Evolutionary conservation across 306 rosid species (phyloP).

Genomic region (Begonia masoniana): DNA sequence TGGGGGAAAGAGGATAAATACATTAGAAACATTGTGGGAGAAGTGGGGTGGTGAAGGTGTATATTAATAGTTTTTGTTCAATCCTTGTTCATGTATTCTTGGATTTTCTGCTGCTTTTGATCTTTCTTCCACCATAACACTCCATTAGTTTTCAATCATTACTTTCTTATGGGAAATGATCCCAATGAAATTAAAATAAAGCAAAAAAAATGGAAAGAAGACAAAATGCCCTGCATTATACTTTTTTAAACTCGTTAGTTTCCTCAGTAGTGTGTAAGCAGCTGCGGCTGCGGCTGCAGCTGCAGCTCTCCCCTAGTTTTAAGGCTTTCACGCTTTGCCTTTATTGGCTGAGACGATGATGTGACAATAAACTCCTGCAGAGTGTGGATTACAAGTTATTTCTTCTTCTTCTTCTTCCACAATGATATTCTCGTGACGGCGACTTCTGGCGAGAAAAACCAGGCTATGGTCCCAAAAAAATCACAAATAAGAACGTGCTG

Average conservation of each 20-base stretch:
- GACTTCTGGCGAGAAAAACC: constrained; percentile 82
- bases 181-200: constrained; percentile 43
- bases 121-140: too few relatives aligned
- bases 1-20: constrained; percentile 27
- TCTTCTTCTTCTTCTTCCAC: constrained; percentile 7
- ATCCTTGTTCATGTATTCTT: neutral
- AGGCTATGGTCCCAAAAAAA: constrained; percentile 39
- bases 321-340: constrained; percentile 23
- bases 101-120: too few relatives aligned
- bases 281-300: too few relatives aligned
- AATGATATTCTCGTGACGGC: constrained; percentile 25
- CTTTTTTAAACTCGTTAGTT: too few relatives aligned
- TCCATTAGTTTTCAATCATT: constrained; percentile 36
- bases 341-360: neutral
- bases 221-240: too few relatives aligned
- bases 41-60: constrained; percentile 63
- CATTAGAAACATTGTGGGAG: constrained; percentile 40
- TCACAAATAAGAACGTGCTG: too few relatives aligned
- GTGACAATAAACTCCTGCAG: too few relatives aligned
- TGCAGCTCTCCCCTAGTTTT: constrained; percentile 42
- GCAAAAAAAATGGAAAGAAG: constrained; percentile 58
- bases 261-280: too few relatives aligned
- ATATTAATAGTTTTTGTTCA: constrained; percentile 45
- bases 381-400: too few relatives aligned
- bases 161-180: constrained; percentile 65